Conservation (phyloP, 2,329 filamentous ascomycete species). For the Colletotrichum melonis region DNA sequence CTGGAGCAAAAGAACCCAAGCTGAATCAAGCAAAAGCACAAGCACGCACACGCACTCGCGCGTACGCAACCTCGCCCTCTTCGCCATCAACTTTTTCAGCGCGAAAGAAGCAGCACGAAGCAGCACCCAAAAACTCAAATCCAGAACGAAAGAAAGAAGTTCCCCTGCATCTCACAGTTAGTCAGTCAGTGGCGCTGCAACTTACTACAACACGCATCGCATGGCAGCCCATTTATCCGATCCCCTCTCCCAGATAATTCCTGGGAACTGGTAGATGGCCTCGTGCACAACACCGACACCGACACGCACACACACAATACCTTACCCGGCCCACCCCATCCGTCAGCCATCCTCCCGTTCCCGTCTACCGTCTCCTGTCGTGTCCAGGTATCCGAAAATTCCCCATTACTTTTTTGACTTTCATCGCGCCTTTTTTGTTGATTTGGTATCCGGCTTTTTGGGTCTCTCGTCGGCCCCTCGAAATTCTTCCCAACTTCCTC, state of each 20-base stretch:
- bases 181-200: neutral
- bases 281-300: neutral
- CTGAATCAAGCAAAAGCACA: neutral
- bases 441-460: neutral
- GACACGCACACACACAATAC: neutral
- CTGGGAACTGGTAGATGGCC: neutral
- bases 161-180: neutral
- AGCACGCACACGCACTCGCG: neutral
- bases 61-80: neutral
- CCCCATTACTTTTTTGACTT: neutral
- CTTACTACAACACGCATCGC: neutral
- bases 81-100: neutral
- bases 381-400: neutral
- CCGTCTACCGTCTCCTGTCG: neutral
- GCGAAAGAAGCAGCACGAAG: neutral
- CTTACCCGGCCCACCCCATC: neutral
- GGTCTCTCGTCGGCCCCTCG: neutral
- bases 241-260: neutral
- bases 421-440: neutral
- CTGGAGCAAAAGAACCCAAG: neutral
- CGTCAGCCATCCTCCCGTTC: neutral
- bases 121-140: neutral
- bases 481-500: neutral
- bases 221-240: slow-evolving; percentile 10
- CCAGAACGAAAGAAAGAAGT: neutral